Evolutionary conservation across 306 rosid species (phyloP).

Genomic region (Ormosia emarginata): DNA sequence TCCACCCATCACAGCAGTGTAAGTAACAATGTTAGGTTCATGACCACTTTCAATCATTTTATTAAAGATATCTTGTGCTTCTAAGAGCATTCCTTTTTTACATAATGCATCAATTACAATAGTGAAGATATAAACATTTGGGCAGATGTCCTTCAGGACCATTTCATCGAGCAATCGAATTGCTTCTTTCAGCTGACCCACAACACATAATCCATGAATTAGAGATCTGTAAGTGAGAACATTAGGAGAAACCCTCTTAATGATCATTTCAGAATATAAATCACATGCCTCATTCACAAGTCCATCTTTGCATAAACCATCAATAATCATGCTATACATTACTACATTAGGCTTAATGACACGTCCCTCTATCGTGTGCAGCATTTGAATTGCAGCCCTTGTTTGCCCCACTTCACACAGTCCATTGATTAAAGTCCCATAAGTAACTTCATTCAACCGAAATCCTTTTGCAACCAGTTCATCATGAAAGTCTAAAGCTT

Average conservation of each 20-base stretch:
- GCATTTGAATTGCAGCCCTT: neutral
- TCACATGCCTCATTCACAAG: slow-evolving; percentile 9
- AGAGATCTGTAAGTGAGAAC: neutral
- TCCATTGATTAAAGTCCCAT: slow-evolving; percentile 21
- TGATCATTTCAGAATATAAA: slow-evolving; percentile 14
- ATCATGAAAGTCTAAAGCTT: slow-evolving; percentile 8
- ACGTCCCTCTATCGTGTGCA: neutral
- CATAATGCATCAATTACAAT: slow-evolving; percentile 18
- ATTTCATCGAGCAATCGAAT: neutral
- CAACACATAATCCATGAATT: neutral
- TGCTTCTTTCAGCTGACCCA: neutral
- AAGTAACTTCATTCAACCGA: slow-evolving; percentile 7
- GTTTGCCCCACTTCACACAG: neutral
- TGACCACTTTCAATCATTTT: slow-evolving; percentile 14
- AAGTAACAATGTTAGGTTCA: slow-evolving; percentile 14
- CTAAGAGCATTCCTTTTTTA: slow-evolving; percentile 6
- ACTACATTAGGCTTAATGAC: slow-evolving; percentile 8
- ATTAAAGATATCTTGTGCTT: neutral
- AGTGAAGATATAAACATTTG: slow-evolving; percentile 4
- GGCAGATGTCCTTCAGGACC: neutral
- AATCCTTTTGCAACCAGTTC: neutral
- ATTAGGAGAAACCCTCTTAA: neutral
- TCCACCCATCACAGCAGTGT: slow-evolving; percentile 18
- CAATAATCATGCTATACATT: slow-evolving; percentile 22
- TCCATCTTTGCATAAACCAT: slow-evolving; percentile 15